A percentile compares a stretch with the other conserved stretches of the same genome.
phyloP scores from a whole-genome alignment of 2,329 filamentous ascomycete genomes.

The Orbilia quercus region DNA sequence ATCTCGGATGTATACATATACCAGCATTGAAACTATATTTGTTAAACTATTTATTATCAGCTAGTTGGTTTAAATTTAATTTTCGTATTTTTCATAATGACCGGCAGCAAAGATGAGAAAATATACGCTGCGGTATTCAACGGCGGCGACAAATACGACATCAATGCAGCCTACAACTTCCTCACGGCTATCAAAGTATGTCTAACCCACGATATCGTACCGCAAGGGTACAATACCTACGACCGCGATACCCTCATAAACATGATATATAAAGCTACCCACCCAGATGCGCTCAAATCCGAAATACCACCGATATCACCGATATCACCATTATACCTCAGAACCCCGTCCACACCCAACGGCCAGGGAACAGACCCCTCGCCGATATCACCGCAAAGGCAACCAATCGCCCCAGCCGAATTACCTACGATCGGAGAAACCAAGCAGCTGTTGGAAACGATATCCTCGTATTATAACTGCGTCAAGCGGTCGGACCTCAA shows the following conservation, averaged over 20 bases:
- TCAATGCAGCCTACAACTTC: conserved; percentile 42
- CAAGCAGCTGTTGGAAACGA: conserved; percentile 30
- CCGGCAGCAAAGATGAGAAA: neutral
- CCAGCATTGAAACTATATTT: too few relatives aligned
- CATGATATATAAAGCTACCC: neutral
- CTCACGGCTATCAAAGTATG: conserved; percentile 16
- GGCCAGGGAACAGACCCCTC: neutral
- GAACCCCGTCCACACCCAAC: neutral
- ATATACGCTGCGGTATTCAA: conserved; percentile 35
- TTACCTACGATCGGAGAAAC: conserved; percentile 9
- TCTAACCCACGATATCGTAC: conserved; percentile 37
- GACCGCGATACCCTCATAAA: neutral
- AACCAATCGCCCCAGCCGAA: neutral
- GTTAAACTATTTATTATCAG: too few relatives aligned
- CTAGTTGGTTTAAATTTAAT: too few relatives aligned
- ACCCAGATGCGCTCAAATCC: neutral
- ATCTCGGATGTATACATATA: too few relatives aligned
- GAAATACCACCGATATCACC: conserved; percentile 1
- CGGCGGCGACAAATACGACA: conserved; percentile 25
- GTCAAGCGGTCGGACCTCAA: conserved; percentile 8
- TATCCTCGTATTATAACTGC: conserved; percentile 27
- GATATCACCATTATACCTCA: conserved; percentile 5
- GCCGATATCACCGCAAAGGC: too few relatives aligned
- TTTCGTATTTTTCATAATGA: neutral
- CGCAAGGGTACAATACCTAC: conserved; percentile 14